These are phyloP conservation scores for Dactylorhiza incarnata DNA, from an alignment of 106 monocot species.

Conservation along the genomic window DNA sequence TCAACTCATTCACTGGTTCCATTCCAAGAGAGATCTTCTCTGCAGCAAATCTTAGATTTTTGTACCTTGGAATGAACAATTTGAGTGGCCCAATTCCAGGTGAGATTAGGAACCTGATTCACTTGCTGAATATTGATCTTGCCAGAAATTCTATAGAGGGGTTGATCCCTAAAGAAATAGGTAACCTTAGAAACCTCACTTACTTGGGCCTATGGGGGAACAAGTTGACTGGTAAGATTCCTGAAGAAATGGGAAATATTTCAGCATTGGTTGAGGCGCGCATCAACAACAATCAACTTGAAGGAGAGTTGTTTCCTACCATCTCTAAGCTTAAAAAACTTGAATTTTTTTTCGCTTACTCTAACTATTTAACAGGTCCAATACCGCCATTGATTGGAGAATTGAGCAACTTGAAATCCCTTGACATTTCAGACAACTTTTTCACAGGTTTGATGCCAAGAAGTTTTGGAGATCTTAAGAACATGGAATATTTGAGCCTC, in stretches of 20 bases:
- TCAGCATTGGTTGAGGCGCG: not conserved
- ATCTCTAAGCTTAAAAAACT: conserved; percentile 23
- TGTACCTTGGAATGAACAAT: conserved; percentile 11
- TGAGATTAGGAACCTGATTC: no score
- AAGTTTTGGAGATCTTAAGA: not conserved
- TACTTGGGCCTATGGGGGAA: conserved; percentile 13
- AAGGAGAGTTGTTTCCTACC: conserved; percentile 21
- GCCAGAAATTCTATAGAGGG: no score
- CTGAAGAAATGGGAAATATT: conserved; percentile 31
- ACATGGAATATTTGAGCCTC: not conserved
- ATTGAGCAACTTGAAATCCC: not conserved
- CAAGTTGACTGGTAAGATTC: conserved; percentile 20
- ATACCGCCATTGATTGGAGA: not conserved
- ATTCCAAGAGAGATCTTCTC: conserved; percentile 10
- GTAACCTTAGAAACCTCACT: conserved; percentile 9
- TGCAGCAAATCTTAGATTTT: not conserved
- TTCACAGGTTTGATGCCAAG: not conserved
- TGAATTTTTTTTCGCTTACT: not conserved
- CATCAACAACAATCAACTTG: conserved; percentile 15
- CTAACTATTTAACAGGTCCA: conserved; percentile 14
- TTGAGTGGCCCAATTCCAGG: conserved; percentile 10
- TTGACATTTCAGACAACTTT: conserved; percentile 4
- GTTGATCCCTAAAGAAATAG: no score
- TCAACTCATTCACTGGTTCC: conserved; percentile 24
- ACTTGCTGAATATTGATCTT: no score